phyloP scores from a whole-genome alignment of 2,329 filamentous ascomycete species.

The Aspergillus ochraceus region DNA sequence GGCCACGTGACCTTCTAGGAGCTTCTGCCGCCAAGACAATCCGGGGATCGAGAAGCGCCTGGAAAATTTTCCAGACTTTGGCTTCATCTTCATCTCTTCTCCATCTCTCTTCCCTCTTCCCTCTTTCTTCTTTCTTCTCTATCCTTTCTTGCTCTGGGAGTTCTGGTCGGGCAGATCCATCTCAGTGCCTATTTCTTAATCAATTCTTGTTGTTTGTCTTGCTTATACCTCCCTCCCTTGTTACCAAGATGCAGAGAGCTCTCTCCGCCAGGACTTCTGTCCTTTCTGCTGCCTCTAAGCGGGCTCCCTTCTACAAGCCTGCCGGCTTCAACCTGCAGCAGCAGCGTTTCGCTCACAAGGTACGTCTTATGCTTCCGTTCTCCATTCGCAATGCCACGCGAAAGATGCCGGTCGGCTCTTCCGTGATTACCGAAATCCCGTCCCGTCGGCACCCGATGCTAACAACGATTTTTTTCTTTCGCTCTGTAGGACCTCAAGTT shows the following conservation, averaged over 20 bases:
- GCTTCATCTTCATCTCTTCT: conserved; percentile 36
- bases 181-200: conserved; percentile 23
- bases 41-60: conserved; percentile 41
- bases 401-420: conserved; percentile 6
- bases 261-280: conserved; percentile 81
- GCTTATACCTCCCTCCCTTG: conserved; percentile 24
- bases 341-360: conserved; percentile 97
- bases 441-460: conserved; percentile 23
- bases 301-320: conserved; percentile 61
- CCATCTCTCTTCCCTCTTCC: conserved; percentile 27
- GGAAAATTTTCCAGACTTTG: conserved; percentile 45
- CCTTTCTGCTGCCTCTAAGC: conserved; percentile 63
- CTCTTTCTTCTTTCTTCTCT: conserved; percentile 31
- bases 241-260: conserved; percentile 85
- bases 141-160: conserved; percentile 34
- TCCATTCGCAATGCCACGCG: neutral
- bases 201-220: conserved; percentile 22
- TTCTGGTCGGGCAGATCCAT: conserved; percentile 33
- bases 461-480: conserved; percentile 21
- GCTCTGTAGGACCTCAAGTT: conserved; percentile 85
- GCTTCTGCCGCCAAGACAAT: conserved; percentile 45
- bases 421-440: conserved; percentile 22
- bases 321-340: conserved; percentile 74
- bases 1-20: conserved; percentile 44
- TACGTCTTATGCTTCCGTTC: conserved; percentile 44